phyloP scores from a whole-genome alignment of 129 eudicot species.

The Mikania micrantha region DNA sequence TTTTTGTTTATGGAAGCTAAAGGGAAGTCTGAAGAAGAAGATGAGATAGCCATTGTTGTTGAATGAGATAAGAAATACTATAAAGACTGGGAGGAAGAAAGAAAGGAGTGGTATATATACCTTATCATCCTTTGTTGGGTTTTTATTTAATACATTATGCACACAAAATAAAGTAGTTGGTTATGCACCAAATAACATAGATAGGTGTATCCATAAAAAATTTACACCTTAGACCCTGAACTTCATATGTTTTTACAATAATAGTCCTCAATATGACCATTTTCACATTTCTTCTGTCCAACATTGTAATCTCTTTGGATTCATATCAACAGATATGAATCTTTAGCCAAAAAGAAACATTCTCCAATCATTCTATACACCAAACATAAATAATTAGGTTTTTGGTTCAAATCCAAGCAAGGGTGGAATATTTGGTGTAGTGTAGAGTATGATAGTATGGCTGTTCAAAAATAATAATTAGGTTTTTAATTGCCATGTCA shows the following conservation, averaged over 20 bases:
- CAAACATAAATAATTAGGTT: neutral
- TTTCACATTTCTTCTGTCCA: neutral
- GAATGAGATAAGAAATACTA: constrained; percentile 33
- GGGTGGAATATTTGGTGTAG: too few relatives aligned
- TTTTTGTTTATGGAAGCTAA: constrained; percentile 31
- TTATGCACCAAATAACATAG: constrained; percentile 17
- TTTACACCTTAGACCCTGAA: constrained; percentile 5
- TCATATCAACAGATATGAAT: neutral
- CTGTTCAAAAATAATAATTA: too few relatives aligned
- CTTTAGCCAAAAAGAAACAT: neutral
- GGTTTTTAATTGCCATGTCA: too few relatives aligned
- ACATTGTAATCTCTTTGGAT: neutral
- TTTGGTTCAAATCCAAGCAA: too few relatives aligned
- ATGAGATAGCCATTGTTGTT: constrained; percentile 51
- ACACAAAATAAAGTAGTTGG: constrained; percentile 5
- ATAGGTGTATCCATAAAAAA: constrained; percentile 12
- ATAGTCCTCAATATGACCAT: neutral
- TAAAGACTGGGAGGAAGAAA: constrained; percentile 19
- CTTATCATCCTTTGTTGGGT: constrained; percentile 34
- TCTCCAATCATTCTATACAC: too few relatives aligned
- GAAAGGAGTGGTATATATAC: constrained; percentile 34
- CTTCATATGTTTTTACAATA: neutral
- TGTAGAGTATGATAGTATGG: too few relatives aligned
- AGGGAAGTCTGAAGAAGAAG: constrained; percentile 52
- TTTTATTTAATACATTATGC: neutral